Evolutionary conservation across 2,329 filamentous ascomycete species (phyloP).

Genomic region (Trichoderma pleuroti): DNA sequence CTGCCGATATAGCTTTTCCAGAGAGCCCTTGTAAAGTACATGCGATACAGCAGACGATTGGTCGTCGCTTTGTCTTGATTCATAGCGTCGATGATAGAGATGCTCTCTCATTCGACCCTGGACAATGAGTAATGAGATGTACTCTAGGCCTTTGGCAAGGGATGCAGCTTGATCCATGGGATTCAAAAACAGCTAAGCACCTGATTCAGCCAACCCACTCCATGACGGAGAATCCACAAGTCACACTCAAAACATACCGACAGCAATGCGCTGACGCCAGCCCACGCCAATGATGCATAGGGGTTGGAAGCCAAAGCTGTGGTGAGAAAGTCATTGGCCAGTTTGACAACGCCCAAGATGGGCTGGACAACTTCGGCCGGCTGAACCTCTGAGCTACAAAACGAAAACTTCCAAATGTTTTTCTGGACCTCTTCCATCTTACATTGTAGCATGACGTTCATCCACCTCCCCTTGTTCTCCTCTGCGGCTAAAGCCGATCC

Average conservation of each 20-base stretch:
- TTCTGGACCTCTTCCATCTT: background rate
- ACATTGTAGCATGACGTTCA: background rate
- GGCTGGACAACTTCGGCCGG: background rate
- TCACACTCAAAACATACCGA: background rate
- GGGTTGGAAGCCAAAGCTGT: background rate
- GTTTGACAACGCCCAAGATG: background rate
- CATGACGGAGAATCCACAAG: background rate
- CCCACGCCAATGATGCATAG: background rate
- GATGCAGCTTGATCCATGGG: background rate
- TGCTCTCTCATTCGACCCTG: slow-evolving; percentile 9
- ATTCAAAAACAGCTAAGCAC: background rate
- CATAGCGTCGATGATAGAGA: background rate
- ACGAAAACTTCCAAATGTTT: background rate
- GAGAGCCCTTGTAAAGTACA: background rate
- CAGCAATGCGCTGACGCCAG: background rate
- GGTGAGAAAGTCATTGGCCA: background rate
- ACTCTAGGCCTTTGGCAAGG: background rate
- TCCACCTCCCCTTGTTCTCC: background rate
- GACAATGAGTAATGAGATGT: background rate
- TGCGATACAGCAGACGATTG: background rate
- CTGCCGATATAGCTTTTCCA: background rate
- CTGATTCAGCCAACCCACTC: background rate
- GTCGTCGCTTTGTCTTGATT: background rate
- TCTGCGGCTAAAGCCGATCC: background rate
- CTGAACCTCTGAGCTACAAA: background rate